Evolutionary conservation across 208 protist genomes (phyloP).

Genomic region (Vickermania ingenoplastis): DNA sequence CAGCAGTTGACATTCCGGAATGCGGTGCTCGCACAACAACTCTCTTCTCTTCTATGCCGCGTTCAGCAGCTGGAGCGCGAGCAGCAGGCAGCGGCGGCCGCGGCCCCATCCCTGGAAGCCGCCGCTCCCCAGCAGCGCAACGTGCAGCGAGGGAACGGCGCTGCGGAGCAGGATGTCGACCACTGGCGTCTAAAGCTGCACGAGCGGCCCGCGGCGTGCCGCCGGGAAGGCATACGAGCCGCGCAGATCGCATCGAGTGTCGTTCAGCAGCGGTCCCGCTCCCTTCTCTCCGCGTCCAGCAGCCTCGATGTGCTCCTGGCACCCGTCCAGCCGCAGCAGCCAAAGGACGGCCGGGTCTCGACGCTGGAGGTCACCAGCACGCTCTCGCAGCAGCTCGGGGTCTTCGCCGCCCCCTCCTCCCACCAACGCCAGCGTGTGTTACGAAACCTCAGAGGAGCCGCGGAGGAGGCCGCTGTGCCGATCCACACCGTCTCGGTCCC

Average conservation of each 20-base stretch:
- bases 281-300: neutral
- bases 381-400: conserved; percentile 8
- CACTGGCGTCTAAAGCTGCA: neutral
- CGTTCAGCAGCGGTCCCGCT: too few species aligned
- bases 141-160: neutral
- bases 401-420: conserved; percentile 1
- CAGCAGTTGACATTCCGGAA: conserved; percentile 61
- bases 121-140: neutral
- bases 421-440: conserved; percentile 7
- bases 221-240: neutral
- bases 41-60: conserved; percentile 52
- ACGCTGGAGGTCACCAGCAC: neutral
- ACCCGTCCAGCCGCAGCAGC: neutral
- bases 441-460: conserved; percentile 29
- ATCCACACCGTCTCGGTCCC: conserved; percentile 6
- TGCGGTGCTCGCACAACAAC: conserved; percentile 58
- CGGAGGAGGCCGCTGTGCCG: conserved; percentile 15
- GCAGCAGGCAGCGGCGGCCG: conserved; percentile 4
- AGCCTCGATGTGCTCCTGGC: neutral
- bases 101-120: neutral
- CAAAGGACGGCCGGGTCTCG: neutral
- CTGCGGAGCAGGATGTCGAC: neutral
- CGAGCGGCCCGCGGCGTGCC: neutral
- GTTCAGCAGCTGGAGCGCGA: conserved; percentile 23
- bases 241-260: too few species aligned